Evolutionary conservation across 805 yeast species (phyloP).

Genomic region (Starmerella tilneyi): DNA sequence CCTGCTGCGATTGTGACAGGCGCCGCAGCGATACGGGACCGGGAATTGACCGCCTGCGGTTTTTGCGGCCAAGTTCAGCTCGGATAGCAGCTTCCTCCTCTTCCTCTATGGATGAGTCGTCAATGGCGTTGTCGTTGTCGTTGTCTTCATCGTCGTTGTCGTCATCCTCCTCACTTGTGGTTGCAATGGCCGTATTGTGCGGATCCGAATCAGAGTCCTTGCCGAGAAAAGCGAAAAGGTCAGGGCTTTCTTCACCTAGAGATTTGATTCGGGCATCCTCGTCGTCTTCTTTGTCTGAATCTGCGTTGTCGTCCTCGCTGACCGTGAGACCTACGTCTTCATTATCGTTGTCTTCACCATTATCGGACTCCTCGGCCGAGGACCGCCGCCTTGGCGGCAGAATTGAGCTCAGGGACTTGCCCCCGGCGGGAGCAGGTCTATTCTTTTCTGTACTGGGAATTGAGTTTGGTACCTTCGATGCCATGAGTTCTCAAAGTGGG

Average conservation of each 20-base stretch:
- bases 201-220: constrained; percentile 9
- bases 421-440: constrained; percentile 1
- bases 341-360: constrained; percentile 31
- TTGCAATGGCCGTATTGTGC: constrained; percentile 17
- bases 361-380: constrained; percentile 44
- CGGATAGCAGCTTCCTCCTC: constrained; percentile 35
- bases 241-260: constrained; percentile 14
- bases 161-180: constrained; percentile 28
- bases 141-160: constrained; percentile 36
- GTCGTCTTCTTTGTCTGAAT: constrained; percentile 3
- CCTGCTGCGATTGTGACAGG: constrained; percentile 16
- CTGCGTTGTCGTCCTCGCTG: constrained; percentile 46
- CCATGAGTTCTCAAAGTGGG: constrained; percentile 6
- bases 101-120: constrained; percentile 31
- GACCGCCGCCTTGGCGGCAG: not conserved
- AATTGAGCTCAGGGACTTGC: constrained; percentile 2
- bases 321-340: constrained; percentile 3
- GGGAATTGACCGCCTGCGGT: constrained; percentile 5
- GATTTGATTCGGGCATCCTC: constrained; percentile 9
- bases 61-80: constrained; percentile 19
- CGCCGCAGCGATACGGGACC: constrained; percentile 19
- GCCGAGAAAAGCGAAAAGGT: constrained; percentile 10
- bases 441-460: not conserved
- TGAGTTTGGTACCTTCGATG: not conserved
- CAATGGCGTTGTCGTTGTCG: constrained; percentile 27